phyloP scores from a whole-genome alignment of 305 asterid species.

The Ajuga reptans region DNA sequence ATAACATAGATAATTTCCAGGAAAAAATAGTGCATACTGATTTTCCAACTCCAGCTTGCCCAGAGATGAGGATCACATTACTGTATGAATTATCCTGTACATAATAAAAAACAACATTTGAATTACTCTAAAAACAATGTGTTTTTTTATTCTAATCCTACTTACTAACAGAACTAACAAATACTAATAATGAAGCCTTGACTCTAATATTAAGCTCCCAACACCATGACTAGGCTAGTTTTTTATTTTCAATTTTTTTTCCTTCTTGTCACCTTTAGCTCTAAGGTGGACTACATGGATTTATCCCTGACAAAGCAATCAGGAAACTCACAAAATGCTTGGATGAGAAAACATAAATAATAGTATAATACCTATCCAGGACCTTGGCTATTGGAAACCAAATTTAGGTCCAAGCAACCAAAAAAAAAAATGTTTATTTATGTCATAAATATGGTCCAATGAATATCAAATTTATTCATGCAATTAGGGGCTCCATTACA shows the following conservation, averaged over 20 bases:
- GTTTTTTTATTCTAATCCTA: too few species aligned
- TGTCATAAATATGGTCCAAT: background rate
- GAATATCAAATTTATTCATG: too few species aligned
- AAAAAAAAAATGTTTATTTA: background rate
- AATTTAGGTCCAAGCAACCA: background rate
- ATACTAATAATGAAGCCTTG: background rate
- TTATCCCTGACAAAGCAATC: background rate
- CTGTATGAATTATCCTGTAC: slow-evolving; percentile 41
- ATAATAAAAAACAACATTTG: slow-evolving; percentile 20
- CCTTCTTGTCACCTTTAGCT: background rate
- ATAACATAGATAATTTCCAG: slow-evolving; percentile 5
- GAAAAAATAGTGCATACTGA: slow-evolving; percentile 51
- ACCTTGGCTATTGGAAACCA: background rate
- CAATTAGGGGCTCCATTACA: background rate
- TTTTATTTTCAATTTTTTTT: background rate
- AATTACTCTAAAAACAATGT: background rate
- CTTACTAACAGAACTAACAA: background rate
- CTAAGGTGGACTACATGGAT: background rate
- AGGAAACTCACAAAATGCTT: background rate
- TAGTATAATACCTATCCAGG: background rate
- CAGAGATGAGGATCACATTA: slow-evolving; percentile 67
- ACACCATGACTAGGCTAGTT: background rate
- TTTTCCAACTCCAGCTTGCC: slow-evolving; percentile 95
- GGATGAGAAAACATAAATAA: background rate
- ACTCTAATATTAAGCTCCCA: background rate